Percentiles rank a stretch among this genome's conserved stretches.
phyloP scores from a whole-genome alignment of 2,329 filamentous ascomycete genomes.

The Aspergillus sp. region DNA sequence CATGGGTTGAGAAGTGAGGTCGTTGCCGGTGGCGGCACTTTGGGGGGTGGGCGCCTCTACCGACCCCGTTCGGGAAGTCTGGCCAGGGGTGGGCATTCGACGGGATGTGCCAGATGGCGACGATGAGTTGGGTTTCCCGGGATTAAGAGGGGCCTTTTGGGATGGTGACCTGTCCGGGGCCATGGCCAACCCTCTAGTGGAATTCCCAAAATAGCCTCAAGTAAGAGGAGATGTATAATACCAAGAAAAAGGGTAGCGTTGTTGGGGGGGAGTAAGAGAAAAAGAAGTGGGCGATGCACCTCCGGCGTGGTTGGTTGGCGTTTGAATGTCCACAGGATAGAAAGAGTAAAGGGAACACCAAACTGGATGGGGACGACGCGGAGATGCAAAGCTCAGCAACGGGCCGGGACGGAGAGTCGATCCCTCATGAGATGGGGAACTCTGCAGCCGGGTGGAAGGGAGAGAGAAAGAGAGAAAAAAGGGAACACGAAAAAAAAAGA shows the following conservation, averaged over 20 bases:
- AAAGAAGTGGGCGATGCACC: constrained; percentile 20
- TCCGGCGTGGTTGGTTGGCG: constrained; percentile 13
- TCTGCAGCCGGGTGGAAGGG: constrained; percentile 20
- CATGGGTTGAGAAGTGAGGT: constrained; percentile 45
- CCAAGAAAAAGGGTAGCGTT: neutral
- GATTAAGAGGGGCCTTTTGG: constrained; percentile 25
- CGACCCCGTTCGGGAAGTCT: constrained; percentile 37
- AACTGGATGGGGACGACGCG: constrained; percentile 19
- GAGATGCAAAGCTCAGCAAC: constrained; percentile 28
- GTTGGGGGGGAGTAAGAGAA: neutral
- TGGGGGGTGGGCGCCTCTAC: constrained; percentile 23
- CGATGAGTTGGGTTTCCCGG: constrained; percentile 30
- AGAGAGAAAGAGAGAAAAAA: constrained; percentile 5
- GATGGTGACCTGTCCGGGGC: constrained; percentile 33
- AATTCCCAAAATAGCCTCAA: constrained; percentile 18
- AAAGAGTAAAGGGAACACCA: constrained; percentile 21
- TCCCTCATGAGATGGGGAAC: constrained; percentile 24
- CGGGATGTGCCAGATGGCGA: constrained; percentile 16
- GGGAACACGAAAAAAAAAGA: constrained; percentile 15
- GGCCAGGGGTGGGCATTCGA: constrained; percentile 30
- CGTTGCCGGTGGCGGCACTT: constrained; percentile 33
- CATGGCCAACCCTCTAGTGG: constrained; percentile 33
- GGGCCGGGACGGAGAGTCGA: constrained; percentile 28
- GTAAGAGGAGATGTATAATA: constrained; percentile 8
- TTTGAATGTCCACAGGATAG: constrained; percentile 8